Evolutionary conservation across 164 flowering plant genomes (phyloP).

Genomic region (Echeveria elegans): DNA sequence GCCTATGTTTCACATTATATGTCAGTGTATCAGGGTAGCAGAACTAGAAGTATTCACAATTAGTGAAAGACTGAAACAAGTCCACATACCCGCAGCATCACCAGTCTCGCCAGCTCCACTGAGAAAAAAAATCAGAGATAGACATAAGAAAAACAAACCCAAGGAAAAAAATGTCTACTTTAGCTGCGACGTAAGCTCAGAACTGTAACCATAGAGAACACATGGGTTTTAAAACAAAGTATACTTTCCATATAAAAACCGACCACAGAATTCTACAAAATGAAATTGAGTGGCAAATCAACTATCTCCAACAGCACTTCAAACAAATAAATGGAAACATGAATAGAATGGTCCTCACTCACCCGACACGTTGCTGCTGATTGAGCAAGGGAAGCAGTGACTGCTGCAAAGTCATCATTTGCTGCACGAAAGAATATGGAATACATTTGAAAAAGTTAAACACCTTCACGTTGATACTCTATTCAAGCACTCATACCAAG

Average conservation of each 20-base stretch:
- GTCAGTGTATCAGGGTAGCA: background rate
- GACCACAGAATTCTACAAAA: background rate
- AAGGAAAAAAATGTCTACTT: background rate
- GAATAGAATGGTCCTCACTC: conserved; percentile 15
- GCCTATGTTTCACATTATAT: conserved; percentile 22
- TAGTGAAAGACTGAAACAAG: no score
- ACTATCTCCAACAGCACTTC: background rate
- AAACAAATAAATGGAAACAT: background rate
- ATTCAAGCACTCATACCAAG: background rate
- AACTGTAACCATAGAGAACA: background rate
- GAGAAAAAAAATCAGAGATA: background rate
- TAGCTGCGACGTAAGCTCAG: background rate
- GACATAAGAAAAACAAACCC: background rate
- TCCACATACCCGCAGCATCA: conserved; percentile 8
- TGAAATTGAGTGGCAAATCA: background rate
- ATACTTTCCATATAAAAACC: background rate
- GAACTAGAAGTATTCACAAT: background rate
- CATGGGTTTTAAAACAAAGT: background rate
- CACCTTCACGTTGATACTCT: background rate
- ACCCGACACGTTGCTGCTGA: conserved; percentile 25
- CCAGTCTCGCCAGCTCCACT: conserved; percentile 6
- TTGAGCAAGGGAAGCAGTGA: conserved; percentile 14
- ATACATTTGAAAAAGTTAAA: background rate
- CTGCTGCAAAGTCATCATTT: conserved; percentile 26
- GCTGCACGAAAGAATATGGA: conserved; percentile 21